phyloP scores from a whole-genome alignment of 169 alveolate species.

The Eimeria zaria region DNA sequence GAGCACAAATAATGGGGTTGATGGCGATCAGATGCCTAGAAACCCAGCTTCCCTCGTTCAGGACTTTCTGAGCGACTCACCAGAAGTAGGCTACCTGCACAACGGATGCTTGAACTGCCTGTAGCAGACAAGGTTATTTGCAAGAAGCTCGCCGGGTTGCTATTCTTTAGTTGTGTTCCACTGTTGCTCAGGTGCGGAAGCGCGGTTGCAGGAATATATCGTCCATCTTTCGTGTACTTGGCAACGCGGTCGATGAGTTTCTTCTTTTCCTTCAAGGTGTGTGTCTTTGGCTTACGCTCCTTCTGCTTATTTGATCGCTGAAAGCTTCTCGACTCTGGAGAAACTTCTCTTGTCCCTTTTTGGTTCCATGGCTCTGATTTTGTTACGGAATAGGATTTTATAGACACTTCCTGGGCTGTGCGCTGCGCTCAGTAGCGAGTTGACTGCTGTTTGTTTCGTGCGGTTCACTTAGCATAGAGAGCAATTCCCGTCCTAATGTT shows the following conservation, averaged over 20 bases:
- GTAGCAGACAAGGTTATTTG: background rate
- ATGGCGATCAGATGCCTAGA: background rate
- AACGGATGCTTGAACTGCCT: background rate
- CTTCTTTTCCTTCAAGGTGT: slow-evolving; percentile 57
- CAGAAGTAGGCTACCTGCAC: background rate
- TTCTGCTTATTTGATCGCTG: background rate
- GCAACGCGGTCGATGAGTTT: slow-evolving; percentile 56
- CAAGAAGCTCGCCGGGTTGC: background rate
- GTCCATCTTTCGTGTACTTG: slow-evolving; percentile 23
- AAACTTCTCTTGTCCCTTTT: too few relatives aligned
- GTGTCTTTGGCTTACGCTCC: background rate
- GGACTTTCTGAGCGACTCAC: slow-evolving; percentile 69
- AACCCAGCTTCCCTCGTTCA: slow-evolving; percentile 27
- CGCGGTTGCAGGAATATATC: slow-evolving; percentile 57
- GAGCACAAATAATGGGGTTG: background rate
- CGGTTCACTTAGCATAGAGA: background rate
- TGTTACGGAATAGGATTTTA: background rate
- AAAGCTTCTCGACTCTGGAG: background rate
- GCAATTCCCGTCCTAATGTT: background rate
- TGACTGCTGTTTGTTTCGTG: background rate
- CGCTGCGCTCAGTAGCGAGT: background rate
- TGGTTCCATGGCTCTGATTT: background rate
- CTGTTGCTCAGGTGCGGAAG: slow-evolving; percentile 33
- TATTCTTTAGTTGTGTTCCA: background rate
- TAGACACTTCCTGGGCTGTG: background rate